Percentiles rank a stretch among this genome's conserved stretches.
These are phyloP conservation scores for Boletellus ananas DNA, from an alignment of 768 basidiomycete species.

Conservation along the genomic window DNA sequence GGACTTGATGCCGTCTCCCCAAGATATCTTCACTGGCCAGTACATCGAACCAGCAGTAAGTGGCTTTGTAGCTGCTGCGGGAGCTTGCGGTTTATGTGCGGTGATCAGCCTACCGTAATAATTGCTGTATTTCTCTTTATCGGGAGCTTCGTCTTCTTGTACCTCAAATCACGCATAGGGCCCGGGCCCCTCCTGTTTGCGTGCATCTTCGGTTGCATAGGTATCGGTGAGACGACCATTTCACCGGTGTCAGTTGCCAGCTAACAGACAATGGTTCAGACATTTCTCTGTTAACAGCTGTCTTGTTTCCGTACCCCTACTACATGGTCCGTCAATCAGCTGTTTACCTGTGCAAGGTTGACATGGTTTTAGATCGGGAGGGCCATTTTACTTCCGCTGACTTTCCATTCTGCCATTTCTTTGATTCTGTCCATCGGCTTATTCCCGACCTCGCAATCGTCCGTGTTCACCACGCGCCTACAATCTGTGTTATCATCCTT, in stretches of 20 bases:
- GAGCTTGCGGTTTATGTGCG: background rate
- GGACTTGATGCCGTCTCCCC: constrained; percentile 35
- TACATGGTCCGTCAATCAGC: constrained; percentile 40
- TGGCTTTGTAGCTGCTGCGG: background rate
- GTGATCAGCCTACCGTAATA: constrained; percentile 51
- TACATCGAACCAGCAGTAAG: constrained; percentile 53
- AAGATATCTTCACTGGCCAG: constrained; percentile 43
- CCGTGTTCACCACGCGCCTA: constrained; percentile 52
- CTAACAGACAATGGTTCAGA: constrained; percentile 35
- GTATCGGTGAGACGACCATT: constrained; percentile 41
- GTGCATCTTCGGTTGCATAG: constrained; percentile 55
- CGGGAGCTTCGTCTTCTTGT: constrained; percentile 55
- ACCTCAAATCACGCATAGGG: constrained; percentile 54
- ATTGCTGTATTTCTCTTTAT: constrained; percentile 60
- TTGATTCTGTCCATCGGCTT: constrained; percentile 49
- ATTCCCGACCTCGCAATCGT: constrained; percentile 62
- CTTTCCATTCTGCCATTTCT: constrained; percentile 55
- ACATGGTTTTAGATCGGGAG: constrained; percentile 41
- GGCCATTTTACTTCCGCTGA: constrained; percentile 52
- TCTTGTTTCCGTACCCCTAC: constrained; percentile 61
- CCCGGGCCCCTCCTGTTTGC: constrained; percentile 63
- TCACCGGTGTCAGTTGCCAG: background rate
- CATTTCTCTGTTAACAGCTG: constrained; percentile 53
- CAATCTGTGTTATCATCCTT: constrained; percentile 48
- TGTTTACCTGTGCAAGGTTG: background rate